phyloP scores from a whole-genome alignment of 768 basidiomycete genomes.

The Crassisporium funariophilum region DNA sequence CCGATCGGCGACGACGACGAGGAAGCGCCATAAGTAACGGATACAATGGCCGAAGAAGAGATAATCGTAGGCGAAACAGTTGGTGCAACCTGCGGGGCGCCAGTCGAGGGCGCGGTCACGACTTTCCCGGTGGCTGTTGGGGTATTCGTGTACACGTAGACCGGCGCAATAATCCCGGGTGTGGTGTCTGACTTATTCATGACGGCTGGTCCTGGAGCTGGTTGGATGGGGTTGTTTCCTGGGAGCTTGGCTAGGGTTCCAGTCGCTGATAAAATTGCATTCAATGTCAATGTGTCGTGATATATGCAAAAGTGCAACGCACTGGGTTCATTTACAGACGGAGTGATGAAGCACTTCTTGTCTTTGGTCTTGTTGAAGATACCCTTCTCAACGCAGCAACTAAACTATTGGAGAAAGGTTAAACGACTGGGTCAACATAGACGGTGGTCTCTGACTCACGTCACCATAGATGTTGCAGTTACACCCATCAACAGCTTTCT shows the following conservation, averaged over 20 bases:
- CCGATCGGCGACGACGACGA: too few species aligned
- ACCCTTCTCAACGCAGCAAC: slow-evolving; percentile 38
- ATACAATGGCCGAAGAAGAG: not conserved
- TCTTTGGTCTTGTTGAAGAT: slow-evolving; percentile 34
- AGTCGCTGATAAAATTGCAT: slow-evolving; percentile 27
- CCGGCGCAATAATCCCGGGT: slow-evolving; percentile 36
- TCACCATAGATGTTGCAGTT: slow-evolving; percentile 36
- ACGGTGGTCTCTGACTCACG: slow-evolving; percentile 20
- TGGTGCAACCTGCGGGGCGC: not conserved
- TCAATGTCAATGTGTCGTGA: slow-evolving; percentile 2
- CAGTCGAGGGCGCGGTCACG: not conserved
- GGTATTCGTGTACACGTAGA: slow-evolving; percentile 37
- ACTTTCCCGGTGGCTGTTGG: slow-evolving; percentile 4
- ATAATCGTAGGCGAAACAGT: not conserved
- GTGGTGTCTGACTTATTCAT: slow-evolving; percentile 22
- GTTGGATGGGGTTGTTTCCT: slow-evolving; percentile 43
- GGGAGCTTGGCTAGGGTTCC: slow-evolving; percentile 39
- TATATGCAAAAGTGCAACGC: slow-evolving; percentile 9
- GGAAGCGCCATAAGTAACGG: not conserved
- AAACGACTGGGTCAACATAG: not conserved
- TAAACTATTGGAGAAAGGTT: slow-evolving; percentile 16
- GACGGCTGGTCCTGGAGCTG: slow-evolving; percentile 23
- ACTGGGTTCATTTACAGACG: slow-evolving; percentile 39
- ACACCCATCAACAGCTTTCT: slow-evolving; percentile 46
- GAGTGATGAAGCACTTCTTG: slow-evolving; percentile 36